Conservation (phyloP, 2,329 filamentous ascomycete genomes). For the Hyphodiscus sp. region DNA sequence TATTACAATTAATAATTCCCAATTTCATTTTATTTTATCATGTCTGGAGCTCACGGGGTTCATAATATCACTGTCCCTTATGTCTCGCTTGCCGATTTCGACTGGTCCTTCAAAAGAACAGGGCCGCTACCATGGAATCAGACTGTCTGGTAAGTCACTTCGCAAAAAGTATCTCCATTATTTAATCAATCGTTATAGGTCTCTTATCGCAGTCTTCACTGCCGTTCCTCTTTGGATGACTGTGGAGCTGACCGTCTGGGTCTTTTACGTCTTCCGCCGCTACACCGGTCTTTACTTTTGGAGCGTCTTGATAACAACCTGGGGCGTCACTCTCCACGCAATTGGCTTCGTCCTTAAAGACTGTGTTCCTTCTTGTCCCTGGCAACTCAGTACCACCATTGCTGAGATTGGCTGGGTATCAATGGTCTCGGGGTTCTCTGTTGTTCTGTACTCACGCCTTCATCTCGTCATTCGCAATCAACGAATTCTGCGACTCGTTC, state of each 20-base stretch:
- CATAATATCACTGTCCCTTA: neutral
- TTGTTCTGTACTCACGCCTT: constrained; percentile 14
- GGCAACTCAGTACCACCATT: neutral
- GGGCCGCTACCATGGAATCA: constrained; percentile 19
- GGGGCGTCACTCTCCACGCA: constrained; percentile 33
- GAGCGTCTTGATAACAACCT: constrained; percentile 14
- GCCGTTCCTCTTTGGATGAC: constrained; percentile 15
- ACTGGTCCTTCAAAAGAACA: constrained; percentile 31
- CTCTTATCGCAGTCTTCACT: constrained; percentile 23
- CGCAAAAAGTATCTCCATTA: constrained; percentile 1
- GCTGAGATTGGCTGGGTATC: neutral
- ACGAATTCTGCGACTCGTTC: constrained; percentile 32
- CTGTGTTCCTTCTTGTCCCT: constrained; percentile 20
- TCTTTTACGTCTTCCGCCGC: constrained; percentile 3
- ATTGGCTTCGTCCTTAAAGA: constrained; percentile 43
- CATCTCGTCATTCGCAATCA: constrained; percentile 37
- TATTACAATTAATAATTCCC: neutral
- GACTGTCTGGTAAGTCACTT: constrained; percentile 1
- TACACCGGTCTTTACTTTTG: constrained; percentile 5
- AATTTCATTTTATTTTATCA: neutral
- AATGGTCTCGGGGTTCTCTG: neutral
- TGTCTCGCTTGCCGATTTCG: neutral
- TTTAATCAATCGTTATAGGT: neutral
- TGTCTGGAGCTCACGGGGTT: neutral
- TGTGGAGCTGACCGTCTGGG: constrained; percentile 5